Evolutionary conservation across 2,329 filamentous ascomycete genomes (phyloP).

Genomic region (Alternaria ventricosa): DNA sequence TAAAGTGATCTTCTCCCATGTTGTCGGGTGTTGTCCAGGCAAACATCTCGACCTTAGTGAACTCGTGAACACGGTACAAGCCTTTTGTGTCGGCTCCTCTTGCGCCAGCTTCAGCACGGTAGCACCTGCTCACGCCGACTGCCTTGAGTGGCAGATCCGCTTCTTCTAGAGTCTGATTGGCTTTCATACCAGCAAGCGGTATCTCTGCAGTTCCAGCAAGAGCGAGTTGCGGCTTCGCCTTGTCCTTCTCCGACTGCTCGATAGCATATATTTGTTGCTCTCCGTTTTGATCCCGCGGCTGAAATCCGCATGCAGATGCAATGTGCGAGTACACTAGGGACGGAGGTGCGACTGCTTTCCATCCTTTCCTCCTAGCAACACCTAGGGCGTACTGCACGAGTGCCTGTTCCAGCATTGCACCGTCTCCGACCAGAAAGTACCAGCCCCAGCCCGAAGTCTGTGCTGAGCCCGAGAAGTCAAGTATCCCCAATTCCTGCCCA

Average conservation of each 20-base stretch:
- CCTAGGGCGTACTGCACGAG: conserved; percentile 84
- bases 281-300: conserved; percentile 85
- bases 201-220: conserved; percentile 94
- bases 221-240: conserved; percentile 69
- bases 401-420: conserved; percentile 91
- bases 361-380: conserved; percentile 75
- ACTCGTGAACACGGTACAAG: conserved; percentile 95
- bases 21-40: conserved; percentile 77
- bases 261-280: conserved; percentile 92
- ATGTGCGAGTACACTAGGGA: conserved; percentile 93
- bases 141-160: conserved; percentile 75
- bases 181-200: conserved; percentile 88
- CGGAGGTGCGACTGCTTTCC: conserved; percentile 82
- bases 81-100: conserved; percentile 91
- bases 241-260: conserved; percentile 69
- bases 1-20: conserved; percentile 41
- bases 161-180: conserved; percentile 71
- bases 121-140: conserved; percentile 89
- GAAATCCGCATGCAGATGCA: conserved; percentile 89
- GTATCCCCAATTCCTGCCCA: conserved; percentile 81
- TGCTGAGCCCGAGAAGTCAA: conserved; percentile 85
- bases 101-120: conserved; percentile 91
- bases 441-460: conserved; percentile 94
- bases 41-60: conserved; percentile 98
- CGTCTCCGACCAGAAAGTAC: conserved; percentile 95